These are phyloP conservation scores for Pythium biforme DNA, from an alignment of 352 stramenopile species.

Conservation along the genomic window DNA sequence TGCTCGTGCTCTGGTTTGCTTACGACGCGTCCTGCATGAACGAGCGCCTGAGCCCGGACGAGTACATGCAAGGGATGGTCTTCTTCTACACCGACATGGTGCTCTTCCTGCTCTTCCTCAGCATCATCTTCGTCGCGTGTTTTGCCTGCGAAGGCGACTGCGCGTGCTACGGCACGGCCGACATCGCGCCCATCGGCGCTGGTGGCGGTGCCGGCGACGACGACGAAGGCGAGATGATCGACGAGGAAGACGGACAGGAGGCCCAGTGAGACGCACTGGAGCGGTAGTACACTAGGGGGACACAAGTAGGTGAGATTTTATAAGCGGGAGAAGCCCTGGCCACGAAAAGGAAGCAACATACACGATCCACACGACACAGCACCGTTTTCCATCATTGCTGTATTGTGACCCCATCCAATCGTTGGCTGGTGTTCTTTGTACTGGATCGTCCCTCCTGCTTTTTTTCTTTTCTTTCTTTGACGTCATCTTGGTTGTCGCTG, in stretches of 20 bases:
- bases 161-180: slow-evolving; percentile 66
- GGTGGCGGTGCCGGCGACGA: slow-evolving; percentile 25
- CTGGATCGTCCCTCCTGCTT: neutral
- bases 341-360: neutral
- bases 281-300: neutral
- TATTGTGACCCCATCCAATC: neutral
- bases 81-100: slow-evolving; percentile 86
- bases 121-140: slow-evolving; percentile 76
- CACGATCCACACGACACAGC: neutral
- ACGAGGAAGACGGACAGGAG: slow-evolving; percentile 28
- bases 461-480: neutral
- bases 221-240: slow-evolving; percentile 24
- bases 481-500: neutral
- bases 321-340: neutral
- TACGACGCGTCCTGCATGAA: slow-evolving; percentile 81
- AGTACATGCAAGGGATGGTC: slow-evolving; percentile 85
- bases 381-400: neutral
- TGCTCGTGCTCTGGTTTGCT: slow-evolving; percentile 81
- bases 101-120: slow-evolving; percentile 74
- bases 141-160: slow-evolving; percentile 78
- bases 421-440: neutral
- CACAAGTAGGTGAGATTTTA: neutral
- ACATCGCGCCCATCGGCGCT: slow-evolving; percentile 54
- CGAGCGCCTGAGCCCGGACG: slow-evolving; percentile 65
- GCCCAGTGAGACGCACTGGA: slow-evolving; percentile 1